A percentile compares a stretch with the other conserved stretches of the same genome.
These are phyloP conservation scores for Rhinocladiella similis DNA, from an alignment of 2,329 filamentous ascomycete genomes.

Conservation along the genomic window DNA sequence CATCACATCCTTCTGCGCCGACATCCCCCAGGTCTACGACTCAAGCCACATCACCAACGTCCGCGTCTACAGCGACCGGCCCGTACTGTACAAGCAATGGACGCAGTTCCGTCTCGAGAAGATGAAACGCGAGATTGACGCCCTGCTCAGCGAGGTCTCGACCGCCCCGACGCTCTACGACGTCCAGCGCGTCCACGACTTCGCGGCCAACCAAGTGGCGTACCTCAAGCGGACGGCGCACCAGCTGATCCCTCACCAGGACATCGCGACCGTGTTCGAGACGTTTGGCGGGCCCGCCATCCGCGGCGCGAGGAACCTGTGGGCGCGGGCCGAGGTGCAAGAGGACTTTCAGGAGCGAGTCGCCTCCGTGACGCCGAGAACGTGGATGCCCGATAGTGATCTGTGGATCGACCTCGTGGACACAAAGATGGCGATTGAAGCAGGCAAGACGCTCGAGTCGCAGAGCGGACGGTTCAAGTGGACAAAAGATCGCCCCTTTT, in stretches of 20 bases:
- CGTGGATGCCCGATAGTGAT: not conserved
- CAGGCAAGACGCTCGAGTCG: conserved; percentile 1
- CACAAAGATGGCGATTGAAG: not conserved
- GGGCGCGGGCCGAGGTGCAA: not conserved
- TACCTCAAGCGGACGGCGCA: conserved; percentile 7
- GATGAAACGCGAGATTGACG: conserved; percentile 6
- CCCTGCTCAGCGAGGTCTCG: not conserved
- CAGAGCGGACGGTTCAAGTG: conserved; percentile 3
- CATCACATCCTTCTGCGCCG: conserved; percentile 65
- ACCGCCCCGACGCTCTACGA: not conserved
- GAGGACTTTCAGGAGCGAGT: not conserved
- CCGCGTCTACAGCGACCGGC: conserved; percentile 56
- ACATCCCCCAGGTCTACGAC: conserved; percentile 53
- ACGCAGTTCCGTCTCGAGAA: conserved; percentile 57
- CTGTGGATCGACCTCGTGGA: conserved; percentile 2
- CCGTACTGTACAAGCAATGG: conserved; percentile 61
- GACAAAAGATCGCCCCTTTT: not conserved
- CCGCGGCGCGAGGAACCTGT: not conserved
- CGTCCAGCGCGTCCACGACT: not conserved
- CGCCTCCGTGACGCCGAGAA: not conserved
- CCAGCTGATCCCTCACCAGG: conserved; percentile 1
- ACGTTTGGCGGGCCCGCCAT: not conserved
- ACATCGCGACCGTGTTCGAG: not conserved
- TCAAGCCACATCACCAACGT: conserved; percentile 62
- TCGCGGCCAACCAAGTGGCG: conserved; percentile 2